These are phyloP conservation scores for Orbilia quercus DNA, from an alignment of 2,329 filamentous ascomycete genomes.

Conservation along the genomic window DNA sequence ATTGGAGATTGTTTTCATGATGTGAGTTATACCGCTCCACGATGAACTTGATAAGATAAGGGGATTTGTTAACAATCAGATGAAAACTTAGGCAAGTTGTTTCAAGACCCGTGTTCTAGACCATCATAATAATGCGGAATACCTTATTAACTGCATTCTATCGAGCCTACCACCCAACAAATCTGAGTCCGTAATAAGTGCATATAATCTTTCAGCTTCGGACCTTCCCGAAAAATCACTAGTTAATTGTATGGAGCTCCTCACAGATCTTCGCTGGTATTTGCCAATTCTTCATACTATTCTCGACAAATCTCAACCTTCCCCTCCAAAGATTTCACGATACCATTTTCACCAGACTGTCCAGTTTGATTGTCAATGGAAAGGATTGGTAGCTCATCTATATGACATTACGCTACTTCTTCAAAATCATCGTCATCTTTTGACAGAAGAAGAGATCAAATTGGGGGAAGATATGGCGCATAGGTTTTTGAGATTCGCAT, in stretches of 20 bases:
- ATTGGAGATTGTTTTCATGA: slow-evolving; percentile 52
- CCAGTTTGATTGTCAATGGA: slow-evolving; percentile 47
- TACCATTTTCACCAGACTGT: slow-evolving; percentile 46
- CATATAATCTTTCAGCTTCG: slow-evolving; percentile 21
- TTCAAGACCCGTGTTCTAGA: slow-evolving; percentile 40
- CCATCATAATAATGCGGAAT: slow-evolving; percentile 26
- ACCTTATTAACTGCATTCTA: slow-evolving; percentile 32
- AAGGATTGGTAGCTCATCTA: slow-evolving; percentile 43
- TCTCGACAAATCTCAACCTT: not conserved
- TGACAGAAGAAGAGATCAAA: slow-evolving; percentile 17
- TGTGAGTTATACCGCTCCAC: slow-evolving; percentile 9
- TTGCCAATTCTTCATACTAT: slow-evolving; percentile 32
- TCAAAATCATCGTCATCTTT: slow-evolving; percentile 31
- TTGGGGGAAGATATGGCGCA: slow-evolving; percentile 34
- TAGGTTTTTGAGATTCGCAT: slow-evolving; percentile 30
- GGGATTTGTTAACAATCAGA: too few relatives aligned
- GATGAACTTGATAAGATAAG: not conserved
- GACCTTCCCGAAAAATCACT: slow-evolving; percentile 17
- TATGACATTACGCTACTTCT: slow-evolving; percentile 48
- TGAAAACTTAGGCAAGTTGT: slow-evolving; percentile 33
- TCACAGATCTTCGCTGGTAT: slow-evolving; percentile 52
- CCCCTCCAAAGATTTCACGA: slow-evolving; percentile 20
- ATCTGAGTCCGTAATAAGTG: slow-evolving; percentile 5
- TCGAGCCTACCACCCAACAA: not conserved
- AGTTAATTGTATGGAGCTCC: slow-evolving; percentile 35